Evolutionary conservation across 1,284 basidiomycete species (phyloP).

Genomic region (Pholiota adiposa): DNA sequence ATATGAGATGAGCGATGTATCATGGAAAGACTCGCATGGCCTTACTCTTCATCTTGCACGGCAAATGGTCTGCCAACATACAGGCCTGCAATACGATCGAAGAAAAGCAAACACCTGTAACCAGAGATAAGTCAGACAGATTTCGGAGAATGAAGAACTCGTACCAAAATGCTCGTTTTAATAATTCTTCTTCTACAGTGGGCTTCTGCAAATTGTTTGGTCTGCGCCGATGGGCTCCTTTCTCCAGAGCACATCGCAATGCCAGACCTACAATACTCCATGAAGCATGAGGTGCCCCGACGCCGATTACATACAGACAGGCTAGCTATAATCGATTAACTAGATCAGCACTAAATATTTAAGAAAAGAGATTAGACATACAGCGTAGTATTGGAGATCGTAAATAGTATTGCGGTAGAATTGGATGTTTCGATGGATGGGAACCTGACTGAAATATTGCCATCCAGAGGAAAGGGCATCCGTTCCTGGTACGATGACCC

Average conservation of each 20-base stretch:
- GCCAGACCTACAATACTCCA: slow-evolving; percentile 40
- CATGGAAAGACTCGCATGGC: neutral
- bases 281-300: slow-evolving; percentile 31
- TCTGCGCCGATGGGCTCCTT: slow-evolving; percentile 54
- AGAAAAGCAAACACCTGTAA: slow-evolving; percentile 57
- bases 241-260: slow-evolving; percentile 42
- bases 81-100: slow-evolving; percentile 64
- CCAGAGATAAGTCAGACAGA: neutral
- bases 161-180: slow-evolving; percentile 76
- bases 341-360: neutral
- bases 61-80: slow-evolving; percentile 74
- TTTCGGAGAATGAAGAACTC: neutral
- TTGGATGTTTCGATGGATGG: slow-evolving; percentile 50
- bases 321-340: slow-evolving; percentile 10
- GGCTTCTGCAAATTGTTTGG: slow-evolving; percentile 32
- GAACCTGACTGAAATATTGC: slow-evolving; percentile 67
- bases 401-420: slow-evolving; percentile 56
- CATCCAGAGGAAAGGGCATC: slow-evolving; percentile 62
- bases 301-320: slow-evolving; percentile 23
- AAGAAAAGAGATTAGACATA: slow-evolving; percentile 27
- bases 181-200: slow-evolving; percentile 58
- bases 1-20: neutral
- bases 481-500: slow-evolving; percentile 51
- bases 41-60: slow-evolving; percentile 80
- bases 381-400: slow-evolving; percentile 67